These are phyloP conservation scores for Wickerhamomyces ciferrii DNA, from an alignment of 805 yeast species.

Conservation along the genomic window DNA sequence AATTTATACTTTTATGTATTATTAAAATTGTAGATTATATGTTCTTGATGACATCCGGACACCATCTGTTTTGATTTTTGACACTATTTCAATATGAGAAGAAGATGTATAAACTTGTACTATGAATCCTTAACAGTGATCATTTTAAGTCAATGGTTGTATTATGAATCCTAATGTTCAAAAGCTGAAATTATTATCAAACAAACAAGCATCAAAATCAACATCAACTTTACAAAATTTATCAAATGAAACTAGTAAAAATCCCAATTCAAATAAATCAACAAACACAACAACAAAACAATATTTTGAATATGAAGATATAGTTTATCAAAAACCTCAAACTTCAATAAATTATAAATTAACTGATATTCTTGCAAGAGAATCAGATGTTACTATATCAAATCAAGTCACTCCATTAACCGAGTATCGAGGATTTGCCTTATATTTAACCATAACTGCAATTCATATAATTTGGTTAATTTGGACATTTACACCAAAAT, in stretches of 20 bases:
- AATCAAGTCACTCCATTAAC: slow-evolving; percentile 50
- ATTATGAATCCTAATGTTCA: neutral
- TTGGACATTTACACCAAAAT: slow-evolving; percentile 75
- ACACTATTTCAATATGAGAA: too few species aligned
- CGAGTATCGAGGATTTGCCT: slow-evolving; percentile 86
- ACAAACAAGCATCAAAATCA: slow-evolving; percentile 21
- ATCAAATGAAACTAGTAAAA: neutral
- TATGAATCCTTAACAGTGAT: too few species aligned
- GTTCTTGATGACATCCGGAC: neutral
- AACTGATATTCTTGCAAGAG: slow-evolving; percentile 55
- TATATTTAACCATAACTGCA: slow-evolving; percentile 62
- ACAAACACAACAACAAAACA: neutral
- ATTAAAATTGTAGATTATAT: neutral
- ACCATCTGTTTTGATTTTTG: too few species aligned
- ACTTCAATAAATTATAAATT: slow-evolving; percentile 10
- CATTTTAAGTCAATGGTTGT: too few species aligned
- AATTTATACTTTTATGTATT: too few species aligned
- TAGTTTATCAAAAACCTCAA: slow-evolving; percentile 6
- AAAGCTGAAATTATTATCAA: neutral
- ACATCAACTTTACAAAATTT: slow-evolving; percentile 26
- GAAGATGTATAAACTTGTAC: too few species aligned
- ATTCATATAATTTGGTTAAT: slow-evolving; percentile 49
- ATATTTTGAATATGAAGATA: slow-evolving; percentile 15
- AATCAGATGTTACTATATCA: slow-evolving; percentile 60
- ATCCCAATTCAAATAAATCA: neutral